Evolutionary conservation across 192 early-diverging fungal genomes (phyloP), one percentile per base, ranked within the genome.

Genomic region (Phlyctochytrium planicorne): DNA sequence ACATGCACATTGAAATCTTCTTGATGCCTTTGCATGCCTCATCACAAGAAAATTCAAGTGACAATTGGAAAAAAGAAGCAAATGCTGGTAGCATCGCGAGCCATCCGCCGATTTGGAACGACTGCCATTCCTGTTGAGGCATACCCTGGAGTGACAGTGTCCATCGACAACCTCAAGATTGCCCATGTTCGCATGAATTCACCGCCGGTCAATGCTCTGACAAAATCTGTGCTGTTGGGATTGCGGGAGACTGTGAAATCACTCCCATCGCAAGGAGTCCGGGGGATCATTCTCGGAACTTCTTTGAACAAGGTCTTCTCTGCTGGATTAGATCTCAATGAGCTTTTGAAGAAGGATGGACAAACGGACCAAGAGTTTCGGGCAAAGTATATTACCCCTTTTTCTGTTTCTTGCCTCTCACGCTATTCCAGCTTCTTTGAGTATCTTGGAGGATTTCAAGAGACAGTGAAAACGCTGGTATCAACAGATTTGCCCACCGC

Each of bases 401-500:
- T 14, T 12, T n/a, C n/a, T n/a, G n/a, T n/a, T 24, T 10, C 20
- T 57, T 25, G 55, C 55, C 10, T 6, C 10, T 14, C 55, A 20
- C 12, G 25, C 16, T 57, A 20, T 10, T 24, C 10, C 16, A 57
- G 55, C 6, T 29, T 57, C 20, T 14, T 57, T 29, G 55, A 31
- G 32, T 76, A 76, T 57, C 65, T 76, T 30, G 66, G 56, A 4
- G 30, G 33, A 27, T 76, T 76, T 56, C 69, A 68, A 20, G 57
- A 64, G 14, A 27, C 52, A 50, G 75, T 76, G 32, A 12, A 30
- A 2, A 36, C 47, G 24, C 20, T 78, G 0, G 33, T 77, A 3
- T 56, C 47, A 10, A 47, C 60, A 17, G 61, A 71, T 6, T 47
- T 70, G 34, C 73, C 71, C 2, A 68, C 73, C 0, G 73, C 65